These are phyloP conservation scores for Macrocystidia cucumis DNA, from an alignment of 1,284 basidiomycete genomes.

Conservation along the genomic window DNA sequence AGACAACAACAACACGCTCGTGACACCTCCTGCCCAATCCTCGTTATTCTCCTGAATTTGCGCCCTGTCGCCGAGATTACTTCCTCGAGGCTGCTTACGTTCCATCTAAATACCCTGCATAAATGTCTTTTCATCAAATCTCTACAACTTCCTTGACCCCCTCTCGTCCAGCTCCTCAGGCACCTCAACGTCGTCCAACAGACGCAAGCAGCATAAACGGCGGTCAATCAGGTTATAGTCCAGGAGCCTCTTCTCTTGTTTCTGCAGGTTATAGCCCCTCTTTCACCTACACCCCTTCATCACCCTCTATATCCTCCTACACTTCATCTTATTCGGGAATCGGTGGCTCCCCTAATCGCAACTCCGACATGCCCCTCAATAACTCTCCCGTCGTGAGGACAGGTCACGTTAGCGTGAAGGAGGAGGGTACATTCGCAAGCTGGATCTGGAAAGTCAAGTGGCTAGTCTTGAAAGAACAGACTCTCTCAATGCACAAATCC, in stretches of 20 bases:
- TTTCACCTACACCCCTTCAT: slow-evolving; percentile 44
- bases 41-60: slow-evolving; percentile 5
- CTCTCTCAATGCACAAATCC: slow-evolving; percentile 84
- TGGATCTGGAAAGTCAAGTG: slow-evolving; percentile 93
- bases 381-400: slow-evolving; percentile 48
- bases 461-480: slow-evolving; percentile 80
- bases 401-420: slow-evolving; percentile 78
- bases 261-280: slow-evolving; percentile 51
- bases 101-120: too few relatives aligned
- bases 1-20: too few relatives aligned
- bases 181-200: slow-evolving; percentile 41
- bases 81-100: slow-evolving; percentile 5
- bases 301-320: slow-evolving; percentile 52
- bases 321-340: slow-evolving; percentile 60
- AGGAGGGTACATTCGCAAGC: slow-evolving; percentile 77
- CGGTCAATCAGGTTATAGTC: slow-evolving; percentile 23
- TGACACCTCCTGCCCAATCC: too few relatives aligned
- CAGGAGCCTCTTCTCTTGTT: slow-evolving; percentile 35
- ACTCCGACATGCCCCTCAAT: slow-evolving; percentile 28
- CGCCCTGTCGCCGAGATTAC: not conserved
- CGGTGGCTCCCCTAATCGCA: slow-evolving; percentile 67
- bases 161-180: slow-evolving; percentile 54
- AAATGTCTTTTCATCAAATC: slow-evolving; percentile 29
- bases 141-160: slow-evolving; percentile 31
- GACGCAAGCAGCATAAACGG: slow-evolving; percentile 22